Conservation (phyloP, 495 filamentous ascomycete genomes). For the Aspergillus olivimuriae region DNA sequence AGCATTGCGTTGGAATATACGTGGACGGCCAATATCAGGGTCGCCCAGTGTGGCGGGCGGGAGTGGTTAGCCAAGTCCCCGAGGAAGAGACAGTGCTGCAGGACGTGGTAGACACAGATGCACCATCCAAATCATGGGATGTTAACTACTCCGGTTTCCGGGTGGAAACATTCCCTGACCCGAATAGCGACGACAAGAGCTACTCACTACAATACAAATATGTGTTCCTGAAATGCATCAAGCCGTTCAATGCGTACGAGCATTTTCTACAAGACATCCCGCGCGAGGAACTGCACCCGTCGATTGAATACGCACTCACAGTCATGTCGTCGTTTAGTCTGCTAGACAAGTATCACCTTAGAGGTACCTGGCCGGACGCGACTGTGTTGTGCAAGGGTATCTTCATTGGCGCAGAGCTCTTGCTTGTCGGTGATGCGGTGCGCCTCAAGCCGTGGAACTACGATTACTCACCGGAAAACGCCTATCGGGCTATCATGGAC, state of each 20-base stretch:
- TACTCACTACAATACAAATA: constrained; percentile 48
- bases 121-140: constrained; percentile 27
- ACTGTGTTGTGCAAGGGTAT: constrained; percentile 46
- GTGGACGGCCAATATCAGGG: constrained; percentile 20
- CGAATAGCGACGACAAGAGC: constrained; percentile 43
- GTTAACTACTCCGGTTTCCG: constrained; percentile 53
- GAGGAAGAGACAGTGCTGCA: constrained; percentile 34
- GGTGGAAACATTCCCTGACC: constrained; percentile 49
- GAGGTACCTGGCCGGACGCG: constrained; percentile 49
- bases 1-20: constrained; percentile 26
- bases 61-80: constrained; percentile 45
- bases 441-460: constrained; percentile 38
- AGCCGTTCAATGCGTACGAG: constrained; percentile 49
- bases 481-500: constrained; percentile 28
- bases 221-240: constrained; percentile 46
- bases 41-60: constrained; percentile 49
- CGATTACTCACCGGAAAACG: neutral
- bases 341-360: constrained; percentile 43
- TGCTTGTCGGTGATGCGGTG: constrained; percentile 46
- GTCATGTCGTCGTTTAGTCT: constrained; percentile 48
- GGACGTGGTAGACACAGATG: constrained; percentile 34
- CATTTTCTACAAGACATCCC: constrained; percentile 34
- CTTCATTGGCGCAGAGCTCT: constrained; percentile 50
- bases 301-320: constrained; percentile 48
- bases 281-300: constrained; percentile 42